Conservation (phyloP, 1,139 yeast species). For the Casaregolazyma lundiana region DNA sequence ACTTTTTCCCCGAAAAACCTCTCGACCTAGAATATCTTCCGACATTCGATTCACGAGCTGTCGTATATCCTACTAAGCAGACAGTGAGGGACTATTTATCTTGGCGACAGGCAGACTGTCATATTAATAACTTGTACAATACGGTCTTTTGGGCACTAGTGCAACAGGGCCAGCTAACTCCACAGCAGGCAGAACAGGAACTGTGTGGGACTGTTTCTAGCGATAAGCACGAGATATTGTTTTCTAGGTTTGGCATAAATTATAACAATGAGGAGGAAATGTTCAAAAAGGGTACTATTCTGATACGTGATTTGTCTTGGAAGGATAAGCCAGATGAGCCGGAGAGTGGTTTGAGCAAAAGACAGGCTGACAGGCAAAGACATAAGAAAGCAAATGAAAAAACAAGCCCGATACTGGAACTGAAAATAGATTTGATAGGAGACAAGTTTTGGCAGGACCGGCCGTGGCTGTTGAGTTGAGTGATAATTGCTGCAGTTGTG, state of each 20-base stretch:
- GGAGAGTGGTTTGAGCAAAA: conserved; percentile 18
- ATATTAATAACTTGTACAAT: conserved; percentile 88
- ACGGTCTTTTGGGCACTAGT: conserved; percentile 92
- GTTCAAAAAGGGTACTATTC: conserved; percentile 77
- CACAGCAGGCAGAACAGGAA: conserved; percentile 72
- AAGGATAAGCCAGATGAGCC: conserved; percentile 6
- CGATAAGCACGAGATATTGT: conserved; percentile 86
- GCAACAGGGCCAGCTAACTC: conserved; percentile 58
- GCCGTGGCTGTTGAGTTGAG: conserved; percentile 15
- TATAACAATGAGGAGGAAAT: conserved; percentile 88
- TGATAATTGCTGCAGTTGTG: no score
- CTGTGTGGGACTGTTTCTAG: conserved; percentile 71
- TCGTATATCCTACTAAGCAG: conserved; percentile 64
- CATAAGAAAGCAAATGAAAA: conserved; percentile 43
- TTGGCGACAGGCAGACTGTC: conserved; percentile 98
- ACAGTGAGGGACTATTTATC: conserved; percentile 73
- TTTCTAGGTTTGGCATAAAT: conserved; percentile 71
- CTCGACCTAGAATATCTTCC: conserved; percentile 52
- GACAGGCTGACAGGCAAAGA: conserved; percentile 49
- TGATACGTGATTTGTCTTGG: conserved; percentile 46
- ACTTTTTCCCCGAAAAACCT: conserved; percentile 47
- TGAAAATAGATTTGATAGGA: conserved; percentile 39
- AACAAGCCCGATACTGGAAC: conserved; percentile 38
- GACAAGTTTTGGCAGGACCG: conserved; percentile 29
- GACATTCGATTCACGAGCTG: conserved; percentile 87